Percentiles rank a stretch among this genome's conserved stretches.
Evolutionary conservation across 257 asterid genomes (phyloP).

Genomic region (Henckelia pumila): DNA sequence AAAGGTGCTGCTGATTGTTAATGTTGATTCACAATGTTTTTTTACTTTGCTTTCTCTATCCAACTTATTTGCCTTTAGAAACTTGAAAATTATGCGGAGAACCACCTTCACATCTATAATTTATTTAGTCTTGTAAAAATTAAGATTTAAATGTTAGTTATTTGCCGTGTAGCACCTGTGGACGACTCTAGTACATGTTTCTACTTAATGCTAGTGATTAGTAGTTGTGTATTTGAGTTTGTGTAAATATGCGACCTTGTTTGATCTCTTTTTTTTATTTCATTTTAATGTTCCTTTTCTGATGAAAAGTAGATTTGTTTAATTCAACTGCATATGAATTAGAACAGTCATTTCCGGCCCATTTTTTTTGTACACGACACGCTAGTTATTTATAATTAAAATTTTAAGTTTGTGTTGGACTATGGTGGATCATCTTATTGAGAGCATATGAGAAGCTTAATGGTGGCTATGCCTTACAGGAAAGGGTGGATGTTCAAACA

Average conservation of each 20-base stretch:
- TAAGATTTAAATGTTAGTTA: too few relatives aligned
- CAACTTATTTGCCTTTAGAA: too few relatives aligned
- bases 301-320: neutral
- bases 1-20: too few relatives aligned
- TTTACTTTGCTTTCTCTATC: too few relatives aligned
- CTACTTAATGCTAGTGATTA: neutral
- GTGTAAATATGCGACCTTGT: constrained; percentile 11
- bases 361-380: neutral
- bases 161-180: constrained; percentile 98
- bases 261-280: neutral
- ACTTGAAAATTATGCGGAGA: too few relatives aligned
- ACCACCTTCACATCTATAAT: too few relatives aligned
- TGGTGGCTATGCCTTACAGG: constrained; percentile 82
- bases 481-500: constrained; percentile 89
- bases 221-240: neutral
- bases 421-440: constrained; percentile 95
- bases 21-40: too few relatives aligned
- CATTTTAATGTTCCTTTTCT: neutral
- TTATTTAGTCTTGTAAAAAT: too few relatives aligned
- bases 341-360: too few relatives aligned
- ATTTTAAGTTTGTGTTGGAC: constrained; percentile 44
- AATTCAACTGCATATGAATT: neutral
- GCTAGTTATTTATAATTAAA: constrained; percentile 5
- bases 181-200: constrained; percentile 73
- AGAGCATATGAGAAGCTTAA: constrained; percentile 94